Conservation (phyloP, 495 filamentous ascomycete species). For the Penicillium chermesinum region DNA sequence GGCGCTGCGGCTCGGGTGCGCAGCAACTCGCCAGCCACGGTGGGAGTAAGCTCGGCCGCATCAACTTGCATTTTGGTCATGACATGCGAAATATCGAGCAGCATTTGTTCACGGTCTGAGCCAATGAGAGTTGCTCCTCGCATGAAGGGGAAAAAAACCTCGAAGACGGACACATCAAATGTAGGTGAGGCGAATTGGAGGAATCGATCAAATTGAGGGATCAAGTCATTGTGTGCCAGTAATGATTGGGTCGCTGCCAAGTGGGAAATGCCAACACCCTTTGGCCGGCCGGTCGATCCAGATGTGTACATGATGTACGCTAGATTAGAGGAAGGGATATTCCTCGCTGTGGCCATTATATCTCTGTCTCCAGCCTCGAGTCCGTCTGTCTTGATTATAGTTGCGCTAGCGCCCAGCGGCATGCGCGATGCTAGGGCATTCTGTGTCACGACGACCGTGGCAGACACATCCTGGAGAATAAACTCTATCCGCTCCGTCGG, state of each 20-base stretch:
- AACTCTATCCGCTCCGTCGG: constrained; percentile 69
- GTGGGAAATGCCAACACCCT: constrained; percentile 78
- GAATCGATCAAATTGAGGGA: constrained; percentile 68
- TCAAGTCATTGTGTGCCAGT: constrained; percentile 67
- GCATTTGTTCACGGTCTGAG: constrained; percentile 56
- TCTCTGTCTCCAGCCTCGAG: constrained; percentile 7
- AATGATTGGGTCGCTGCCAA: constrained; percentile 68
- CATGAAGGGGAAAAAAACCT: constrained; percentile 78
- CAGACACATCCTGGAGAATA: constrained; percentile 62
- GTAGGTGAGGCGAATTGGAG: constrained; percentile 84
- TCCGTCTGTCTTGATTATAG: constrained; percentile 29
- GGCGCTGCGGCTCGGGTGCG: constrained; percentile 57
- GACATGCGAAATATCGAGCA: constrained; percentile 62
- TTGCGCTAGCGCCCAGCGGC: constrained; percentile 10
- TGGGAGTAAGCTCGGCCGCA: constrained; percentile 77
- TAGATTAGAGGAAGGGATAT: constrained; percentile 35
- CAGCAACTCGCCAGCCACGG: constrained; percentile 66
- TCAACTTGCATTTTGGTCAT: constrained; percentile 64
- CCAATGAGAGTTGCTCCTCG: constrained; percentile 66
- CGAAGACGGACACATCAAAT: constrained; percentile 85
- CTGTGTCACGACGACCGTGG: constrained; percentile 49
- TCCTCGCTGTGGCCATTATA: constrained; percentile 2
- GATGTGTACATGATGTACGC: constrained; percentile 93
- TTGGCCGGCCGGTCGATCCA: constrained; percentile 82
- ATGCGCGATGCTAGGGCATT: constrained; percentile 21